Evolutionary conservation across 305 asterid genomes (phyloP).

Genomic region (Stenogyne calaminthoides): DNA sequence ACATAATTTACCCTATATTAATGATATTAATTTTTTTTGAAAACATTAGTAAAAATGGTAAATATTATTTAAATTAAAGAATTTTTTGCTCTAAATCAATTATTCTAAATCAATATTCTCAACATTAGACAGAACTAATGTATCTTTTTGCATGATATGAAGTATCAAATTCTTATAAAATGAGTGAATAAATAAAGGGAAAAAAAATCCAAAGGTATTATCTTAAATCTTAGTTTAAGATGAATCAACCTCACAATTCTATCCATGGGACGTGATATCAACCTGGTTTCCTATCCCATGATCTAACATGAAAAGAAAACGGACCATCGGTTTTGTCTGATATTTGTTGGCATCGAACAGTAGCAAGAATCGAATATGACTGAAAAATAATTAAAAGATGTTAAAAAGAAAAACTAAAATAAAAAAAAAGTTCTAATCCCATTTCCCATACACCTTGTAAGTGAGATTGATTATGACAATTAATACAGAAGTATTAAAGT

Average conservation of each 20-base stretch:
- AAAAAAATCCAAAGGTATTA: too few relatives aligned
- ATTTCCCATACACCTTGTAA: conserved; percentile 22
- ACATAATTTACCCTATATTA: too few relatives aligned
- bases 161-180: too few relatives aligned
- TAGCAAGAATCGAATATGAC: conserved; percentile 5
- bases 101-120: too few relatives aligned
- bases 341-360: conserved; percentile 16
- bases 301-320: neutral
- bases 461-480: neutral
- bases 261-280: conserved; percentile 10
- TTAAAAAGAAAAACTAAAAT: neutral
- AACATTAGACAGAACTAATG: too few relatives aligned
- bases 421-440: neutral
- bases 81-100: too few relatives aligned
- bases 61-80: too few relatives aligned
- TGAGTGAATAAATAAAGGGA: too few relatives aligned
- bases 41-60: too few relatives aligned
- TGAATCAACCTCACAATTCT: neutral
- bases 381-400: neutral
- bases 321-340: neutral
- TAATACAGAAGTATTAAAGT: too few relatives aligned
- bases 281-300: conserved; percentile 22
- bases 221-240: neutral
- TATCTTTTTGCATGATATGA: too few relatives aligned
- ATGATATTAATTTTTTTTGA: too few relatives aligned